phyloP scores from a whole-genome alignment of 208 protist species.

The Tritrichomonas musculus region DNA sequence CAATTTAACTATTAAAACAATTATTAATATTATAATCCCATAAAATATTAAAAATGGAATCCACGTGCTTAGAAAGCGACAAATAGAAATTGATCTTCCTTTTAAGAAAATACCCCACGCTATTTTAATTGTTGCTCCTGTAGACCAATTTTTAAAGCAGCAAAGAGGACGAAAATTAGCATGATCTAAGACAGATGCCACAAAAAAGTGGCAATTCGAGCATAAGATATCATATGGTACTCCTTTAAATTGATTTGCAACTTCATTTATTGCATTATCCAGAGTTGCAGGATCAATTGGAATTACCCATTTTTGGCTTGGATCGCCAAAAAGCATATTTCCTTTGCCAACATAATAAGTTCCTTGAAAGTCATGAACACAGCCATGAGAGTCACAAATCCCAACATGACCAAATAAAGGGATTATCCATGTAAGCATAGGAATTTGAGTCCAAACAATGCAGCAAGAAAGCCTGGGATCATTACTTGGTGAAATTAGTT shows the following conservation, averaged over 20 bases:
- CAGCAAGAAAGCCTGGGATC: background rate
- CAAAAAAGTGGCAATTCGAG: slow-evolving; percentile 33
- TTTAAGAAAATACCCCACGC: background rate
- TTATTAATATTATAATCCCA: background rate
- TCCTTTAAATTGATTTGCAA: background rate
- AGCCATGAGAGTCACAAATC: background rate
- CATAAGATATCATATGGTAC: background rate
- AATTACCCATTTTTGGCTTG: background rate
- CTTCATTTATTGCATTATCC: background rate
- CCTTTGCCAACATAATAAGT: background rate
- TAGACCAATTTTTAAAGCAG: background rate
- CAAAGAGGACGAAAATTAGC: background rate
- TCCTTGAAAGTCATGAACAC: slow-evolving; percentile 29
- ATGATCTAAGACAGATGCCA: background rate
- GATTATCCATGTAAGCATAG: background rate
- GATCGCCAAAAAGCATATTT: background rate
- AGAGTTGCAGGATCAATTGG: background rate
- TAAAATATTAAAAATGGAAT: slow-evolving; percentile 2
- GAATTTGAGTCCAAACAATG: slow-evolving; percentile 23
- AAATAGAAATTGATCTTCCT: background rate
- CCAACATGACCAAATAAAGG: slow-evolving; percentile 1
- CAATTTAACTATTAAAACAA: background rate
- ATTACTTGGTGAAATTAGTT: too few species aligned
- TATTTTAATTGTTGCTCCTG: background rate
- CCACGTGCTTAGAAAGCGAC: background rate